Evolutionary conservation across 495 filamentous ascomycete genomes (phyloP), one percentile per base, ranked within the genome.

Genomic region (Tetracladium setigerum): DNA sequence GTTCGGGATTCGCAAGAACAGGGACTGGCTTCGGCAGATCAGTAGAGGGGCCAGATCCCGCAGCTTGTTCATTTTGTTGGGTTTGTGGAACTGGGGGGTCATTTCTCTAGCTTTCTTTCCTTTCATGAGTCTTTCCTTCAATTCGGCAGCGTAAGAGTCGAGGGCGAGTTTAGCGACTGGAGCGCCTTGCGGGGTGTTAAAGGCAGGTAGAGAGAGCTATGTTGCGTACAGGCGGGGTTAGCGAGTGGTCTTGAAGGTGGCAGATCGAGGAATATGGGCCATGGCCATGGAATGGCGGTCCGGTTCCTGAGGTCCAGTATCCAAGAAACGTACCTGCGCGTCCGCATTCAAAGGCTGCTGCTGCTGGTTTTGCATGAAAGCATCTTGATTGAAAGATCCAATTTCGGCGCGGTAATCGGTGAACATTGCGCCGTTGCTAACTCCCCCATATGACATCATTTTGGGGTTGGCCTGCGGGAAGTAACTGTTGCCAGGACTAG

Each of bases 81-180:
- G 38, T 22, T 50, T 54, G n/a, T 42, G n/a, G 9, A 60, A 47
- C 16, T 44, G 46, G 35, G 54, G 52, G n/a, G 57, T 46, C 18
- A 35, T 3, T 33, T 30, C 43, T 30, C 52, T 48, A 11, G 11
- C 41, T 46, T 50, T 39, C 19, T 49, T 50, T 22, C 49, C 33
- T 37, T 47, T 59, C 15, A 60, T 18, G 1, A 62, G 44, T 37
- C 55, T 15, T 27, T 55, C 60, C 33, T 58, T 60, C 15, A 62
- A 41, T 44, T 60, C 57, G 18, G 54, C 54, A 17, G 54, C 59
- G 40, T 9, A 27, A 44, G 22, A 9, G 36, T 47, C 18, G 22
- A 27, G 22, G 22, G 22, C 22, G 55, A 16, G 31, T 18, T 37
- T 27, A 27, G 22, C 22, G 7, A 27, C 22, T 7, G 22, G 22